Evolutionary conservation across 306 rosid species (phyloP).

Genomic region (Sindora glabra): DNA sequence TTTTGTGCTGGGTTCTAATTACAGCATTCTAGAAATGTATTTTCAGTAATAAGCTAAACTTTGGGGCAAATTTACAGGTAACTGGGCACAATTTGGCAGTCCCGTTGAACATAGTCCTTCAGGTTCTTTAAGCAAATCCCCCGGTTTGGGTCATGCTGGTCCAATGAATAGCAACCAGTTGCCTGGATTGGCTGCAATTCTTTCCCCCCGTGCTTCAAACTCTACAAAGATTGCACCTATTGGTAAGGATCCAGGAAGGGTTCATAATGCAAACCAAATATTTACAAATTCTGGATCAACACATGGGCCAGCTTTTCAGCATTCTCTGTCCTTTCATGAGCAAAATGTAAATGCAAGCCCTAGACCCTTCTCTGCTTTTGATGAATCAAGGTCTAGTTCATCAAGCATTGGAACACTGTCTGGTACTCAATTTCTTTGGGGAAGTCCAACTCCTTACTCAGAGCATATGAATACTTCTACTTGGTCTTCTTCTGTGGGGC

Average conservation of each 20-base stretch:
- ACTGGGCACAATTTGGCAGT: slow-evolving; percentile 54
- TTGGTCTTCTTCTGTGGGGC: slow-evolving; percentile 49
- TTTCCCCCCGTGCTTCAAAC: slow-evolving; percentile 40
- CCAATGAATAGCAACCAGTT: slow-evolving; percentile 47
- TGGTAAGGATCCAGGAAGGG: slow-evolving; percentile 62
- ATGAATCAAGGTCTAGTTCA: slow-evolving; percentile 42
- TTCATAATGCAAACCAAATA: slow-evolving; percentile 28
- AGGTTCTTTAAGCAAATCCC: slow-evolving; percentile 45
- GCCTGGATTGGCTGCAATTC: slow-evolving; percentile 64
- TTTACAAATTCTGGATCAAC: slow-evolving; percentile 20
- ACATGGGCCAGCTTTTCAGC: slow-evolving; percentile 39
- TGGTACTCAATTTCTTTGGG: slow-evolving; percentile 81
- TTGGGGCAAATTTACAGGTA: slow-evolving; percentile 29
- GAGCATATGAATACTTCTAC: slow-evolving; percentile 48
- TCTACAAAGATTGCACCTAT: slow-evolving; percentile 62
- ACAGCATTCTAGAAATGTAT: neutral
- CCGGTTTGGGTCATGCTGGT: slow-evolving; percentile 41
- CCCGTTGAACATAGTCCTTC: slow-evolving; percentile 53
- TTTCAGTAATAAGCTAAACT: slow-evolving; percentile 7
- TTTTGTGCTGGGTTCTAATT: neutral
- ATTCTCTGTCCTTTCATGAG: slow-evolving; percentile 46
- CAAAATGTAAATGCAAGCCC: slow-evolving; percentile 41
- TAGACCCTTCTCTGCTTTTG: slow-evolving; percentile 33
- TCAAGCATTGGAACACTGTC: slow-evolving; percentile 54
- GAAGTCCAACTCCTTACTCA: slow-evolving; percentile 50